Percentiles rank a stretch among this genome's conserved stretches.
Conservation (phyloP, 805 yeast species). For the Pichia cephalocereana region DNA sequence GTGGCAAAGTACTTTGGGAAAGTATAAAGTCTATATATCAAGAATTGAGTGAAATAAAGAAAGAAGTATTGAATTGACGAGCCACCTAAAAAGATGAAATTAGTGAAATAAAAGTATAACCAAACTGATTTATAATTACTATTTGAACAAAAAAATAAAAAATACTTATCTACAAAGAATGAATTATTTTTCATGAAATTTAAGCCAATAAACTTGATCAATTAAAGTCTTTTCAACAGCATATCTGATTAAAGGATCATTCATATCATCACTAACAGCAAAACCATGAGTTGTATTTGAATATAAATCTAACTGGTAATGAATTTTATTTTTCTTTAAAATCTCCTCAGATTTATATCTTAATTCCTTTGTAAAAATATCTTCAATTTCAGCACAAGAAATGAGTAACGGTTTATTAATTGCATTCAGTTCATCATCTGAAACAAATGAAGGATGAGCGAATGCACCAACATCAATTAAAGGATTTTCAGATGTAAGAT, state of each 20-base stretch:
- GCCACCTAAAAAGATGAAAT: no score
- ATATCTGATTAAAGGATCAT: conserved; percentile 41
- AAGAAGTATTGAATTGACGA: no score
- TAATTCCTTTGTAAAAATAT: conserved; percentile 50
- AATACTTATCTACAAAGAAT: no score
- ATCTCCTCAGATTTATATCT: conserved; percentile 54
- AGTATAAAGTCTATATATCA: no score
- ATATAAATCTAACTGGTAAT: conserved; percentile 53
- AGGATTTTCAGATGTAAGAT: conserved; percentile 30
- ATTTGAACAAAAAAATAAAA: no score
- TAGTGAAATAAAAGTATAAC: no score
- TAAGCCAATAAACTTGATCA: conserved; percentile 34
- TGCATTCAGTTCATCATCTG: conserved; percentile 52
- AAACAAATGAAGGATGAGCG: conserved; percentile 78
- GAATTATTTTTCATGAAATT: conserved; percentile 11
- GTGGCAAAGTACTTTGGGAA: no score
- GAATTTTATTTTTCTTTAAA: conserved; percentile 35
- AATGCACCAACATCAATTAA: conserved; percentile 50
- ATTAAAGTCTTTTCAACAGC: conserved; percentile 59
- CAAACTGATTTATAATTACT: no score
- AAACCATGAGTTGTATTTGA: conserved; percentile 68
- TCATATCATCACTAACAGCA: conserved; percentile 67
- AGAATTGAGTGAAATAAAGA: no score
- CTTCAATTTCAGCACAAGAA: conserved; percentile 68
- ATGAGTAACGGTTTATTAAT: conserved; percentile 56